phyloP scores from a whole-genome alignment of 495 filamentous ascomycete species.

The Aspergillus leporis region DNA sequence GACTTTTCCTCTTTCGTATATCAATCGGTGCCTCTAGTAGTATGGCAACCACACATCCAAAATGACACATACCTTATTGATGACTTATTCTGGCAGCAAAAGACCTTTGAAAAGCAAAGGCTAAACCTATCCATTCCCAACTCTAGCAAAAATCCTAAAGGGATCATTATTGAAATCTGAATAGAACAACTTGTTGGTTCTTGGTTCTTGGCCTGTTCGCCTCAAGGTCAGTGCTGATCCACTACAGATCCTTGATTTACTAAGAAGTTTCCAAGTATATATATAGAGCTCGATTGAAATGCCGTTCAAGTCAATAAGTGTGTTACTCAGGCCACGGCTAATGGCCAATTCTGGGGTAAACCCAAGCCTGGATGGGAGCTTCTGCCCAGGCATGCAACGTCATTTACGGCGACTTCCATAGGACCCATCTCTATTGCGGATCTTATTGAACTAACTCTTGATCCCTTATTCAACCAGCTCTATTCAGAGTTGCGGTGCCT shows the following conservation, averaged over 20 bases:
- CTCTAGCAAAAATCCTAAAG: background rate
- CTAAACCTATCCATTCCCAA: background rate
- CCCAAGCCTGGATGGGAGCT: background rate
- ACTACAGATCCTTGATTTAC: background rate
- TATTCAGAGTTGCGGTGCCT: background rate
- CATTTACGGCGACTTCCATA: background rate
- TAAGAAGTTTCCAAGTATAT: background rate
- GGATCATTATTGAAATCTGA: background rate
- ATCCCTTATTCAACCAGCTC: constrained; percentile 11
- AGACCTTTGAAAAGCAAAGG: background rate
- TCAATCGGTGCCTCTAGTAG: constrained; percentile 1
- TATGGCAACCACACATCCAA: background rate
- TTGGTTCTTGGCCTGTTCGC: background rate
- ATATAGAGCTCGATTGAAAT: background rate
- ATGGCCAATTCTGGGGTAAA: background rate
- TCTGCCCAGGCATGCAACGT: background rate
- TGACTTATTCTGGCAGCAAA: background rate
- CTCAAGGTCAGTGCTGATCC: background rate
- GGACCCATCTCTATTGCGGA: background rate
- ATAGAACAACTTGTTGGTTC: background rate
- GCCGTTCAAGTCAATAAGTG: background rate
- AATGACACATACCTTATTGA: constrained; percentile 6
- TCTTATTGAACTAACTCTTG: constrained; percentile 16
- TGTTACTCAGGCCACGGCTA: background rate
- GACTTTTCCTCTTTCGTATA: constrained; percentile 6